phyloP scores from a whole-genome alignment of 805 yeast species.

The Yarrowia sp. region DNA sequence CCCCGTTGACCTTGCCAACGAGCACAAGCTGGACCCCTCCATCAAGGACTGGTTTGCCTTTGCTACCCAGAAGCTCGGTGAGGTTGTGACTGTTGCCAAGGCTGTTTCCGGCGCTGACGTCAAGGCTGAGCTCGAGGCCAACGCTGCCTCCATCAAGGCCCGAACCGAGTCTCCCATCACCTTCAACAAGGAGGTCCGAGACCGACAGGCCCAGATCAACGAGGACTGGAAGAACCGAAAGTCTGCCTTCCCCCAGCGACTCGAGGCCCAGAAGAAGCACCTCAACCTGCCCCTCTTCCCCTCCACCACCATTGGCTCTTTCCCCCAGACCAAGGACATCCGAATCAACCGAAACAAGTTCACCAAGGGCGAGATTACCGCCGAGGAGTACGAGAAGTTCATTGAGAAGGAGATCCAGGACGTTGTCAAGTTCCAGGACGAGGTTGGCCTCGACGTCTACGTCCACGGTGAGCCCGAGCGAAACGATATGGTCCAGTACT shows the following conservation, averaged over 20 bases:
- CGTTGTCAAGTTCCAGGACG: constrained; percentile 98
- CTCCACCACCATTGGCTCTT: constrained; percentile 99
- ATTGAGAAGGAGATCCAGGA: constrained; percentile 94
- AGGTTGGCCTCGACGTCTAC: constrained; percentile 94
- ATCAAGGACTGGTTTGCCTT: constrained; percentile 98
- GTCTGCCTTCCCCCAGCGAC: constrained; percentile 81
- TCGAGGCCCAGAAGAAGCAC: constrained; percentile 77
- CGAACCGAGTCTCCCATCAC: constrained; percentile 86
- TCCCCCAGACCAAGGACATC: constrained; percentile 99
- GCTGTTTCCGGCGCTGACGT: constrained; percentile 66
- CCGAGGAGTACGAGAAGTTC: constrained; percentile 93
- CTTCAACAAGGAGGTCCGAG: constrained; percentile 85
- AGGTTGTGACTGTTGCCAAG: constrained; percentile 89
- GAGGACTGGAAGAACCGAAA: constrained; percentile 73
- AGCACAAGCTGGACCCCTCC: constrained; percentile 83
- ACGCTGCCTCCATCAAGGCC: constrained; percentile 79
- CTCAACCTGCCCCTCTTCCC: constrained; percentile 98
- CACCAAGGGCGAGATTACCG: constrained; percentile 92
- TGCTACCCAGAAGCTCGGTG: constrained; percentile 92
- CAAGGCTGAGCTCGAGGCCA: constrained; percentile 71
- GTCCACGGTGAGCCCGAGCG: constrained; percentile 99
- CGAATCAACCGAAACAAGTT: constrained; percentile 98
- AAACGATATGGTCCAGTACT: constrained; percentile 99
- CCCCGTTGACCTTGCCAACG: constrained; percentile 92
- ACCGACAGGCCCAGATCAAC: constrained; percentile 69